phyloP scores from a whole-genome alignment of 1,284 basidiomycete species.

The Heterobasidion occidentale region DNA sequence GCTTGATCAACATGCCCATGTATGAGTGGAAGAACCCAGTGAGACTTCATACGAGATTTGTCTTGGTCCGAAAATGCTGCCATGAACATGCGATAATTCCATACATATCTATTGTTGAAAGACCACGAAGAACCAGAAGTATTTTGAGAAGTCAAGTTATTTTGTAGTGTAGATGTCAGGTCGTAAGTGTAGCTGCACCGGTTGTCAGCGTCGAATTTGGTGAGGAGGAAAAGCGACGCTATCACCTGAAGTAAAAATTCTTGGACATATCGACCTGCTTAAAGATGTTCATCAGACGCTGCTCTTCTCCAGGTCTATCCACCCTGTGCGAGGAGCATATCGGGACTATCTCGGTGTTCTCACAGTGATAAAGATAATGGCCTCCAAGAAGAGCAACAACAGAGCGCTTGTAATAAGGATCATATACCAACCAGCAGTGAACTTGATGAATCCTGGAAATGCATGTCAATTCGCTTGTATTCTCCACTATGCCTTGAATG shows the following conservation, averaged over 20 bases:
- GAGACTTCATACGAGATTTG: constrained; percentile 43
- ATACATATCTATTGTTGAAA: constrained; percentile 89
- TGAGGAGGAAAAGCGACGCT: neutral
- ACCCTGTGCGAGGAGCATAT: constrained; percentile 67
- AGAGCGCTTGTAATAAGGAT: constrained; percentile 85
- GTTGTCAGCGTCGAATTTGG: no score
- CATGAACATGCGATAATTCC: constrained; percentile 92
- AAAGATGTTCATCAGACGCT: constrained; percentile 85
- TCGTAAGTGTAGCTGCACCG: constrained; percentile 86
- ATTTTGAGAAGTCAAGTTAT: constrained; percentile 70
- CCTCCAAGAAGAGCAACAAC: constrained; percentile 93
- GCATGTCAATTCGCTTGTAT: neutral
- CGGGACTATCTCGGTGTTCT: constrained; percentile 82
- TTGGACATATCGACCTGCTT: constrained; percentile 97
- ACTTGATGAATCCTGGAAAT: constrained; percentile 73
- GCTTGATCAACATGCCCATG: constrained; percentile 98
- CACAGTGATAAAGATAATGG: constrained; percentile 97
- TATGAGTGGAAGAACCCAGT: constrained; percentile 90
- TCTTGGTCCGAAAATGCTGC: constrained; percentile 43
- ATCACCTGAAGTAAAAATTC: constrained; percentile 97
- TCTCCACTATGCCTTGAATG: neutral
- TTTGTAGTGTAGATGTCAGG: constrained; percentile 90
- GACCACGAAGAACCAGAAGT: constrained; percentile 38
- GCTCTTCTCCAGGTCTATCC: constrained; percentile 81
- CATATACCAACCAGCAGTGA: constrained; percentile 92